Percentiles rank a stretch among this genome's conserved stretches.
Evolutionary conservation across 176 grass and related monocot species (phyloP).

Genomic region (Olyra latifolia): DNA sequence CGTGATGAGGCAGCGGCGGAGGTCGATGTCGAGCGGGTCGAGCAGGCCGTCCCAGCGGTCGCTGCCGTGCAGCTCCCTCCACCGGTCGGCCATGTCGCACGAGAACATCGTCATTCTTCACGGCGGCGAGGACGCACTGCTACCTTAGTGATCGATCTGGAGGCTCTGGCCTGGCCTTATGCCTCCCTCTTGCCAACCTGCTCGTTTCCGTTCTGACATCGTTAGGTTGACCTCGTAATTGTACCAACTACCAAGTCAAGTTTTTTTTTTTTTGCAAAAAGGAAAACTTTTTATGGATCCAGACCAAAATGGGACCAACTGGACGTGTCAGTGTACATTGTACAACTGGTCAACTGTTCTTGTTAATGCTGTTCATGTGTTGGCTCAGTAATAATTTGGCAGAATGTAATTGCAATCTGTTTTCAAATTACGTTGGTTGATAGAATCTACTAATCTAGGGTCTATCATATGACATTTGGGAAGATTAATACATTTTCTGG

Average conservation of each 20-base stretch:
- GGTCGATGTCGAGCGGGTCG: constrained; percentile 56
- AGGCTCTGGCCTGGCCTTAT: background rate
- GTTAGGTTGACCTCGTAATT: constrained; percentile 21
- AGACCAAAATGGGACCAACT: background rate
- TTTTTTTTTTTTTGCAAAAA: background rate
- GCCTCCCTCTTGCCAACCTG: constrained; percentile 35
- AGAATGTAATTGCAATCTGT: background rate
- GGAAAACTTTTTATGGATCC: background rate
- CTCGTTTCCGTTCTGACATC: background rate
- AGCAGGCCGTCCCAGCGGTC: constrained; percentile 62
- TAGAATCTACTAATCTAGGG: background rate
- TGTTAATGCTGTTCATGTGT: background rate
- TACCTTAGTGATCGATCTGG: background rate
- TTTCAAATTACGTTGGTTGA: background rate
- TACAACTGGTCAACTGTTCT: too few species aligned
- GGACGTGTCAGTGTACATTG: background rate
- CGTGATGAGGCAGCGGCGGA: constrained; percentile 61
- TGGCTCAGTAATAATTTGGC: background rate
- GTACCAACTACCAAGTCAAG: background rate
- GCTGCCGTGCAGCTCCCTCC: constrained; percentile 75
- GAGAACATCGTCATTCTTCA: constrained; percentile 7
- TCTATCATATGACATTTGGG: background rate
- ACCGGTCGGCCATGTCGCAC: constrained; percentile 46
- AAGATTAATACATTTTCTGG: background rate
- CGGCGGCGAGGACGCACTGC: background rate